Evolutionary conservation across 352 stramenopile species (phyloP).

Genomic region (Globisporangium nagaii): DNA sequence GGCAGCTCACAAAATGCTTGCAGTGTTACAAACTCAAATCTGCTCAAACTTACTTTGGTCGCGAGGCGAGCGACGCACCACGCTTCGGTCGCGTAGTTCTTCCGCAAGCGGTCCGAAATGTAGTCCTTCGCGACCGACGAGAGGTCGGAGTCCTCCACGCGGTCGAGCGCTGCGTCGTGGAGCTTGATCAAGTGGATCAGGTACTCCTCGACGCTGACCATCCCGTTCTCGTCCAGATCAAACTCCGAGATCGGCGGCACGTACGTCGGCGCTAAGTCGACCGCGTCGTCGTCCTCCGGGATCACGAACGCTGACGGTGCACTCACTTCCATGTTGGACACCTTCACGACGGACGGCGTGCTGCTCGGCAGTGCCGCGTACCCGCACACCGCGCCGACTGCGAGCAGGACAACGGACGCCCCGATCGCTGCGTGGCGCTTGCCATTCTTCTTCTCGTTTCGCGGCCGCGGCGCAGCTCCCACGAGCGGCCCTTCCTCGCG

Average conservation of each 20-base stretch:
- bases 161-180: not conserved
- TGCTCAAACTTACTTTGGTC: not conserved
- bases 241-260: slow-evolving; percentile 7
- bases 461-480: not conserved
- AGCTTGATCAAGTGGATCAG: not conserved
- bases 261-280: not conserved
- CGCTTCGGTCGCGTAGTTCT: slow-evolving; percentile 9
- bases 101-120: slow-evolving; percentile 9
- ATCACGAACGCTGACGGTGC: not conserved
- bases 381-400: slow-evolving; percentile 4
- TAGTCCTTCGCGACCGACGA: slow-evolving; percentile 6
- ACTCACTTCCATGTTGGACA: slow-evolving; percentile 1
- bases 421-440: slow-evolving; percentile 5
- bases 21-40: too few species aligned
- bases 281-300: not conserved
- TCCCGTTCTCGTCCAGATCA: slow-evolving; percentile 6
- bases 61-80: slow-evolving; percentile 8
- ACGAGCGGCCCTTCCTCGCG: slow-evolving; percentile 8
- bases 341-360: not conserved
- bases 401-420: slow-evolving; percentile 7
- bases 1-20: too few species aligned
- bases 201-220: slow-evolving; percentile 12
- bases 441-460: slow-evolving; percentile 1
- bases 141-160: not conserved
- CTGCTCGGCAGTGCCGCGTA: slow-evolving; percentile 5